Conservation (phyloP, 257 asterid species). For the Nicotiana tomentosiformis region DNA sequence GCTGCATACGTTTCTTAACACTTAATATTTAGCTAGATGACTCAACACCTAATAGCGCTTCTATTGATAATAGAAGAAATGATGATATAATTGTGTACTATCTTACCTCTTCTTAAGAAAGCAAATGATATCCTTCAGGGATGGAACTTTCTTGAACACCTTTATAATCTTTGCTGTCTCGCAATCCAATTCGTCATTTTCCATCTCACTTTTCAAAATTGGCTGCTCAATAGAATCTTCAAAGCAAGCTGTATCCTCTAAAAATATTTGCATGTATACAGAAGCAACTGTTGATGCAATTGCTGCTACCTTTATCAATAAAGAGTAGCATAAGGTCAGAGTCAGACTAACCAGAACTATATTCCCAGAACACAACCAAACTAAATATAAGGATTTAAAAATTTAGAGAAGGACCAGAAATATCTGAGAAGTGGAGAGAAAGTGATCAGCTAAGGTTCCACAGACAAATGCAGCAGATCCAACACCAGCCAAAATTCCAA, state of each 20-base stretch:
- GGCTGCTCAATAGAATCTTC: background rate
- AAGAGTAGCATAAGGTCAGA: background rate
- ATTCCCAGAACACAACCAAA: background rate
- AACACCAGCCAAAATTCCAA: conserved; percentile 49
- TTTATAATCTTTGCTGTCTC: background rate
- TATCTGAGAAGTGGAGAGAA: conserved; percentile 38
- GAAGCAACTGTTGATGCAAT: conserved; percentile 32
- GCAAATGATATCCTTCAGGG: conserved; percentile 39
- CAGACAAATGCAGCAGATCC: conserved; percentile 44
- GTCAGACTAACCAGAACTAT: background rate
- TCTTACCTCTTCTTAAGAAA: conserved; percentile 25
- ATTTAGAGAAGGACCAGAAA: conserved; percentile 28
- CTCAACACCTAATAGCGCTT: background rate
- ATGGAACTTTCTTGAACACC: conserved; percentile 27
- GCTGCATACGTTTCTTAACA: background rate
- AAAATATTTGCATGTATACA: conserved; percentile 48
- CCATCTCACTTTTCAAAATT: conserved; percentile 17
- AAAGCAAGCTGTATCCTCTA: conserved; percentile 23
- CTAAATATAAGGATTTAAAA: background rate
- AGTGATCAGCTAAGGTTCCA: conserved; percentile 48
- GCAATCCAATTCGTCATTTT: conserved; percentile 15
- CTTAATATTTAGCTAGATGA: background rate
- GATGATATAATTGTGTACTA: background rate
- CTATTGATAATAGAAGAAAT: background rate
- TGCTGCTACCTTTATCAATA: conserved; percentile 40